Conservation (phyloP, 2,329 filamentous ascomycete genomes). For the Aspergillus novofumigatus region DNA sequence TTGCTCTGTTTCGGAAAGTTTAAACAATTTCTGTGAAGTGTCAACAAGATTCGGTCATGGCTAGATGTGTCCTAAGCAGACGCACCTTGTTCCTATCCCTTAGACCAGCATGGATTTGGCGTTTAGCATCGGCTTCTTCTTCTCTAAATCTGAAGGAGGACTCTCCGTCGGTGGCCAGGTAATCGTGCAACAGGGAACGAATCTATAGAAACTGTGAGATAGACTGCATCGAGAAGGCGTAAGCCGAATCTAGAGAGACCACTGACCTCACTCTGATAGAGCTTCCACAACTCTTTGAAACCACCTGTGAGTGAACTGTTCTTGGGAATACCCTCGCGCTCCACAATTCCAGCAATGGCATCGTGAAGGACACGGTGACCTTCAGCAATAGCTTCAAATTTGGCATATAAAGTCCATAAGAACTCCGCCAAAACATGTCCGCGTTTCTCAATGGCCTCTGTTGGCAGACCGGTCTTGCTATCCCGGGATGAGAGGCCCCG, state of each 20-base stretch:
- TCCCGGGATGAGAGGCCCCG: constrained; percentile 45
- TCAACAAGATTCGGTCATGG: constrained; percentile 9
- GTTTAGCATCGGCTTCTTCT: constrained; percentile 46
- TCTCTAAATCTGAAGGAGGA: constrained; percentile 54
- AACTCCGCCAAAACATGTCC: constrained; percentile 87
- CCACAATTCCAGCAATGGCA: constrained; percentile 78
- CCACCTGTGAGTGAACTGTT: constrained; percentile 71
- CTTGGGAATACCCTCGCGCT: constrained; percentile 66
- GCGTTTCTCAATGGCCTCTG: constrained; percentile 69
- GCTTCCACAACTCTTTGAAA: constrained; percentile 95
- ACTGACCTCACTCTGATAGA: constrained; percentile 81
- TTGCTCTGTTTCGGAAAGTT: constrained; percentile 72
- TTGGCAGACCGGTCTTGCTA: constrained; percentile 55
- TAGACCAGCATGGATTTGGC: constrained; percentile 48
- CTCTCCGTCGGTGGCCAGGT: constrained; percentile 88
- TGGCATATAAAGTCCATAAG: constrained; percentile 86
- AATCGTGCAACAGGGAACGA: constrained; percentile 87
- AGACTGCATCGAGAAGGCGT: neutral
- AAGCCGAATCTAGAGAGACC: too few species aligned
- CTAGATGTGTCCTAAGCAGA: neutral
- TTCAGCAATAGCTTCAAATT: constrained; percentile 95
- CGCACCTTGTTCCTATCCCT: constrained; percentile 47
- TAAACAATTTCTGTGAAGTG: constrained; percentile 63
- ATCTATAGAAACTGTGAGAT: constrained; percentile 50
- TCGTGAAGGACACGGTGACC: constrained; percentile 92